Base-by-base conservation (phyloP, 495 filamentous ascomycete genomes). In the Xylaria grammica region DNA sequence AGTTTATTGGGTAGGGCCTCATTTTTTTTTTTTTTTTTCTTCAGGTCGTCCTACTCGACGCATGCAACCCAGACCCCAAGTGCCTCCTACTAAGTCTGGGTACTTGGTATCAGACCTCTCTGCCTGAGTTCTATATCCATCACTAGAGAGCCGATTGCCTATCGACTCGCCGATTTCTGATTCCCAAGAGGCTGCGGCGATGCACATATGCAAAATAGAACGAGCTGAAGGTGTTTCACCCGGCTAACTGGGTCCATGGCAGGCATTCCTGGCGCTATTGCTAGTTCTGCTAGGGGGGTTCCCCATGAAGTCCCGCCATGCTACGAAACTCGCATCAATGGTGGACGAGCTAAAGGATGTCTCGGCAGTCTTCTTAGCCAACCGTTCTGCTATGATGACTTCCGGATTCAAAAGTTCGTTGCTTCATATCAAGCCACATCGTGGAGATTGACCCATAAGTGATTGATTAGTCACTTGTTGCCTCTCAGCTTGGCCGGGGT, bases 401-500 rank as follows among this genome's bases (percentile, higher is more conserved):
- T 45, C 26, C n/a, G 26, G 0, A 7, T 13, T 29, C 38, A 10
- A 1, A 10, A 45, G 17, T 29, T 58, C 40, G 10, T 29, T 22
- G 29, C 27, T 29, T 59, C 42, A 27, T 27, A 59, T 59, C 51
- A 56, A 63, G 52, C 29, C 30, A 56, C 32, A 42, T 61, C 46
- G 58, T 51, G 45, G 46, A 51, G 58, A 17, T 27, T 10, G 27
- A 27, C 30, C 30, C 15, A 38, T 26, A 49, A 22, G 51, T 11
- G 30, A 13, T 30, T 46, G 51, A 56, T 36, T 48, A 42, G 42
- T 36, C 36, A 29, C 24, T 29, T 10, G 17, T 26, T 20, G 34
- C 29, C 49, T 40, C 52, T 63, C 61, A 63, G 61, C 61, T 63
- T 48, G 38, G 22, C 61, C 49, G 52, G 61, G 61, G 22, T 63